Base-by-base conservation (phyloP, 2,329 filamentous ascomycete species). In the Westerdykella aurantiaca region DNA sequence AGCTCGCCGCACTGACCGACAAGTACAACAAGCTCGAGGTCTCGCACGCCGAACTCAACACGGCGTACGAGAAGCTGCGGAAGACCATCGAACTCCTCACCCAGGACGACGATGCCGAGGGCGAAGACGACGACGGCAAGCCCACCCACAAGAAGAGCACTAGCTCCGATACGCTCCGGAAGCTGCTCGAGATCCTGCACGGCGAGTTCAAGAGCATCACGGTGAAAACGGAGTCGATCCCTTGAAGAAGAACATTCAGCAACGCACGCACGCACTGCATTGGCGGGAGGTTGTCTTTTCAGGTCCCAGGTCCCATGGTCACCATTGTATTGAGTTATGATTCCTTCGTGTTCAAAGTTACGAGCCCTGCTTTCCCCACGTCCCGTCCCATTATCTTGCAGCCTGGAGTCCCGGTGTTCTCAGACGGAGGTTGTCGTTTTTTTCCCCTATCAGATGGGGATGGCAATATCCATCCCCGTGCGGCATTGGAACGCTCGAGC, bases 1-100 rank as follows among this genome's bases (percentile, higher is more conserved):
- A 80, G 39, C 73, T 83, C 25, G 64, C 64, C 38, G 73, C 77
- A 14, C 67, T 79, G 39, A 74, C 75, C 48, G 72, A 76, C 18
- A 77, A 75, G 52, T 78, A 82, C 59, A 75, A 74, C 46, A 70
- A 72, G 29, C 72, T 83, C 42, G 72, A 73, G 48, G 70, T 73
- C 41, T 78, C 77, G 4, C 80, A 81, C 56, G 64, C 53, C 0
- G 65, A 69, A 41, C 63, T 70, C 18, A 63, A 56, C 33, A 55
- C 53, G 11, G 61, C 65, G 31, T 69, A 69, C 47, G 65, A 69
- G 14, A 69, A 69, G 53, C 60, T 70, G 6, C 57, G 62, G n/a
- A 66, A 60, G 49, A 68, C 62, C 7, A 64, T 68, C 38, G 64
- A 67, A 45, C 54, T 69, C 10, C 56, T 68, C 16, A 66, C 59